These are phyloP conservation scores for Mortierella antarctica DNA, from an alignment of 192 early-diverging fungal genomes.

Conservation along the genomic window DNA sequence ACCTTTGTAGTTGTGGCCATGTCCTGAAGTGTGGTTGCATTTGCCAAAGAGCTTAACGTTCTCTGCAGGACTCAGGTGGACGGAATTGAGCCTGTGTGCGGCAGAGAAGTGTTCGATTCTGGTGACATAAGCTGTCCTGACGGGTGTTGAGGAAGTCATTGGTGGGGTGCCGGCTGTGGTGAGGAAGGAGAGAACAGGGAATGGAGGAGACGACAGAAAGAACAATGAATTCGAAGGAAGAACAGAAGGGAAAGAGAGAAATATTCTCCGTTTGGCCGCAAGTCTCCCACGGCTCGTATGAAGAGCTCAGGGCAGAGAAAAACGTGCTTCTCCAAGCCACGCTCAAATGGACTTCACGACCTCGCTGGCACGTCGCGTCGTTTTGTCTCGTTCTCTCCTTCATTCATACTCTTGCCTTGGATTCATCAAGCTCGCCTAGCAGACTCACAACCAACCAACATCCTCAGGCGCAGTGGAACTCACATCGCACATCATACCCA, in stretches of 20 bases:
- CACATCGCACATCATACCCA: not conserved
- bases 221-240: not conserved
- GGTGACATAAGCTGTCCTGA: conserved; percentile 75
- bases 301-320: no score
- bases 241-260: not conserved
- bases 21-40: conserved; percentile 86
- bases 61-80: conserved; percentile 74
- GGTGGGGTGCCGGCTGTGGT: not conserved
- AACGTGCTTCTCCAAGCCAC: no score
- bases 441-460: no score
- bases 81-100: conserved; percentile 88
- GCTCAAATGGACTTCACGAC: no score
- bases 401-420: no score
- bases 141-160: conserved; percentile 39
- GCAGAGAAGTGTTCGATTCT: conserved; percentile 87
- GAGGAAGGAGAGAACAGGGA: not conserved
- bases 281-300: no score
- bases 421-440: no score
- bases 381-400: no score
- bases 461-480: no score
- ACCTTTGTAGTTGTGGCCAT: conserved; percentile 94
- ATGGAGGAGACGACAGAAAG: not conserved
- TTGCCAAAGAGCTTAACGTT: conserved; percentile 86
- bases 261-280: not conserved
- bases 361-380: no score